Evolutionary conservation across 495 filamentous ascomycete genomes (phyloP).

Genomic region (Penicillium steckii): DNA sequence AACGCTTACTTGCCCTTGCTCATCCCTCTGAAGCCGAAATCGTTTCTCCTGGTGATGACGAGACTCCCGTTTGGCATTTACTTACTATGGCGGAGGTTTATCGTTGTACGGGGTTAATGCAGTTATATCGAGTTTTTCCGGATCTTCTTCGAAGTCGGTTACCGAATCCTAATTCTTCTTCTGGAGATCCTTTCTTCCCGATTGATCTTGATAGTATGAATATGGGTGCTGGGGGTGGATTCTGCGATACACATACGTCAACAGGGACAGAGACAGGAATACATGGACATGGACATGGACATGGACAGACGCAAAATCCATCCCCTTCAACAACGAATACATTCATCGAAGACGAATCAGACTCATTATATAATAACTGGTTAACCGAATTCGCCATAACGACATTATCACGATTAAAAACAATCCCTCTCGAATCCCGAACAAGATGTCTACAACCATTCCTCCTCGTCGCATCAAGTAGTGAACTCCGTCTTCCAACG

Average conservation of each 20-base stretch:
- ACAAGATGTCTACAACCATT: conserved; percentile 56
- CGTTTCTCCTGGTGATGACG: conserved; percentile 52
- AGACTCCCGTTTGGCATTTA: conserved; percentile 56
- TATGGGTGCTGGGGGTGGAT: conserved; percentile 20
- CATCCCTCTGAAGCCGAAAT: conserved; percentile 50
- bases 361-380: conserved; percentile 40
- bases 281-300: too few relatives aligned
- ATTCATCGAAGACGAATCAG: neutral
- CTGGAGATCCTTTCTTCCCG: conserved; percentile 29
- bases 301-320: conserved; percentile 2
- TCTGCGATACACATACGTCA: conserved; percentile 8
- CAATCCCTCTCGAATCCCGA: conserved; percentile 52
- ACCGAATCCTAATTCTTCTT: conserved; percentile 8
- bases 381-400: conserved; percentile 54
- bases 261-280: too few relatives aligned
- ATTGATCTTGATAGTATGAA: conserved; percentile 28
- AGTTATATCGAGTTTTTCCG: conserved; percentile 56
- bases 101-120: conserved; percentile 52
- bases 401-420: conserved; percentile 49
- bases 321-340: neutral
- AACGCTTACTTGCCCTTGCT: conserved; percentile 47
- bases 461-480: conserved; percentile 49
- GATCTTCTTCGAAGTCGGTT: conserved; percentile 47
- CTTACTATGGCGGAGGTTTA: conserved; percentile 58
- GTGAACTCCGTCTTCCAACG: conserved; percentile 46